Evolutionary conservation across 345 rosid genomes (phyloP).

Genomic region (Triadica sebifera): DNA sequence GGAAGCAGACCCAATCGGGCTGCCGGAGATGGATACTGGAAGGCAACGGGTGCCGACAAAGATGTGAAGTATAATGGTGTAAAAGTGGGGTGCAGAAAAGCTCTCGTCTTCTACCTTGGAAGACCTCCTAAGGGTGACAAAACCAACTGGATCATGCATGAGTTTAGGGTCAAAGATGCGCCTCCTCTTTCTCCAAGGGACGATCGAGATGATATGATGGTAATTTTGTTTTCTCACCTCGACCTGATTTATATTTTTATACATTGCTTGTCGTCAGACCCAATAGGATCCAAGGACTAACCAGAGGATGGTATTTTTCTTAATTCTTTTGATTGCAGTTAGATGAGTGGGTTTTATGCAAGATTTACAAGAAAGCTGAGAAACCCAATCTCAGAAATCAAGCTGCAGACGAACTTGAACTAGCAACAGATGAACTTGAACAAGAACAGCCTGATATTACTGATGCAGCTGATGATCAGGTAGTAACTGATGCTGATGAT

Average conservation of each 20-base stretch:
- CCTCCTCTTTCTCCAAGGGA: neutral
- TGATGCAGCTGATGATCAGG: neutral
- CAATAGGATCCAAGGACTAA: too few relatives aligned
- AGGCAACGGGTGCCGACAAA: slow-evolving; percentile 22
- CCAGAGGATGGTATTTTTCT: too few relatives aligned
- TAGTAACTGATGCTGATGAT: neutral
- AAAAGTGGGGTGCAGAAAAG: slow-evolving; percentile 8
- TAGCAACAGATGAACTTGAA: too few relatives aligned
- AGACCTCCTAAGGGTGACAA: slow-evolving; percentile 18
- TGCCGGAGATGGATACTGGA: slow-evolving; percentile 26
- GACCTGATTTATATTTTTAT: too few relatives aligned
- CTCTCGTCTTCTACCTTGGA: slow-evolving; percentile 21
- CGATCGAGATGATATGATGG: slow-evolving; percentile 20
- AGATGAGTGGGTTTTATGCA: slow-evolving; percentile 32
- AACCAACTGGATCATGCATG: slow-evolving; percentile 36
- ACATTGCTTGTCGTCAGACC: too few relatives aligned
- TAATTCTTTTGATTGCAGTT: slow-evolving; percentile 11
- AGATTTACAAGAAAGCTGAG: slow-evolving; percentile 17
- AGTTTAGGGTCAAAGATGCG: slow-evolving; percentile 2
- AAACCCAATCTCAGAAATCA: neutral
- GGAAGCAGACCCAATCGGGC: slow-evolving; percentile 24
- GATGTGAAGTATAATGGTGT: neutral
- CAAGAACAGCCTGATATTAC: neutral
- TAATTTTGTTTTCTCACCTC: neutral
- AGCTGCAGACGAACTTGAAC: neutral